Conservation (phyloP, 169 alveolate species). For the Plasmodium reichenowi region DNA sequence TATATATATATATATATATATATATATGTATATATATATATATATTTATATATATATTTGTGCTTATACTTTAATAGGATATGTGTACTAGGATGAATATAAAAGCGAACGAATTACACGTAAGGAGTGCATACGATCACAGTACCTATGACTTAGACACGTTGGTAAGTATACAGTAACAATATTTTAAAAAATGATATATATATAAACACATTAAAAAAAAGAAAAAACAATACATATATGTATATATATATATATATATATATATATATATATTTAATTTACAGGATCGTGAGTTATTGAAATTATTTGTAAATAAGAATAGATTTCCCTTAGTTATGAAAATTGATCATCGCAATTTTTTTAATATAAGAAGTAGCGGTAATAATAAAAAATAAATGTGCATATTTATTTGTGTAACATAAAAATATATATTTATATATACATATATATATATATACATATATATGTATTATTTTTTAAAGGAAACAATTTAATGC, state of each 20-base stretch:
- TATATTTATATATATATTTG: neutral
- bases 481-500: slow-evolving; percentile 61
- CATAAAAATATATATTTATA: neutral
- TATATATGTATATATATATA: neutral
- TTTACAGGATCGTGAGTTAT: slow-evolving; percentile 28
- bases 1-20: neutral
- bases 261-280: slow-evolving; percentile 3
- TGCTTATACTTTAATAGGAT: neutral
- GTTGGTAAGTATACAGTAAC: slow-evolving; percentile 4
- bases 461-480: slow-evolving; percentile 4
- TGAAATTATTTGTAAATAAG: slow-evolving; percentile 48
- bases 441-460: neutral
- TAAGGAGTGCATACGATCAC: slow-evolving; percentile 18
- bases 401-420: neutral
- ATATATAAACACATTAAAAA: neutral
- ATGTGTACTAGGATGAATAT: slow-evolving; percentile 34
- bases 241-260: neutral
- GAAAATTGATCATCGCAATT: slow-evolving; percentile 47
- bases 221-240: neutral
- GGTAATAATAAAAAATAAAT: slow-evolving; percentile 18
- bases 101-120: slow-evolving; percentile 14
- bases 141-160: slow-evolving; percentile 10
- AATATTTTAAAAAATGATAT: neutral
- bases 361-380: slow-evolving; percentile 59
- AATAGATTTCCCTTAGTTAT: slow-evolving; percentile 62